These are phyloP conservation scores for Pyrenophora tritici-repentis DNA, from an alignment of 2,329 filamentous ascomycete species.

Conservation along the genomic window DNA sequence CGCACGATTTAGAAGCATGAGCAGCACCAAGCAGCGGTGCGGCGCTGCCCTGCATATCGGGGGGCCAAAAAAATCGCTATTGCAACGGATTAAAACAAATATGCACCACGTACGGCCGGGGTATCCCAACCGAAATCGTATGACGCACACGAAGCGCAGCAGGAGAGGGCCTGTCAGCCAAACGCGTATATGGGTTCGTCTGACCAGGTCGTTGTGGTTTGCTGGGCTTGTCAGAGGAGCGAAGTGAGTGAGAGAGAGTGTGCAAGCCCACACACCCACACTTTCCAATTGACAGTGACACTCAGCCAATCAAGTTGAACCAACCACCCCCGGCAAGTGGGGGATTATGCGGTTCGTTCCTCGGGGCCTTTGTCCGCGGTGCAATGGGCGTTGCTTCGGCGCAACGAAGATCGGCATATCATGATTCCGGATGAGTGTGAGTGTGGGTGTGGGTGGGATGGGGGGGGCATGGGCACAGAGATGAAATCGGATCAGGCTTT, in stretches of 20 bases:
- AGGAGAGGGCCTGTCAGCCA: not conserved
- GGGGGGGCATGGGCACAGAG: not conserved
- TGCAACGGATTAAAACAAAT: too few species aligned
- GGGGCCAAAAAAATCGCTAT: too few species aligned
- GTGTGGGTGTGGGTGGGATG: too few species aligned
- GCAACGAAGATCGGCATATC: conserved; percentile 6
- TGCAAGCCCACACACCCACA: too few species aligned
- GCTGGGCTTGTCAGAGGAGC: too few species aligned
- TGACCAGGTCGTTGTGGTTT: too few species aligned
- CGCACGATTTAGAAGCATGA: not conserved
- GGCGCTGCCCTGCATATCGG: conserved; percentile 9
- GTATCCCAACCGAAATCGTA: not conserved
- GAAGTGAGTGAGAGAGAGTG: too few species aligned
- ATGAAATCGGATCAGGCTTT: not conserved
- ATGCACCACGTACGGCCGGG: too few species aligned
- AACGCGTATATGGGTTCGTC: too few species aligned
- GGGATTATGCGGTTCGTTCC: not conserved
- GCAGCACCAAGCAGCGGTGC: not conserved
- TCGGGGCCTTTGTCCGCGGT: conserved; percentile 1
- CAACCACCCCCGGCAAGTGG: not conserved
- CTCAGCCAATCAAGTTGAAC: not conserved
- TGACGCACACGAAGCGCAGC: not conserved
- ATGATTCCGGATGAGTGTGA: not conserved
- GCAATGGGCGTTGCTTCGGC: conserved; percentile 11
- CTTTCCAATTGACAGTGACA: too few species aligned